Evolutionary conservation across 2,329 filamentous ascomycete genomes (phyloP).

Genomic region (Nemania serpens): DNA sequence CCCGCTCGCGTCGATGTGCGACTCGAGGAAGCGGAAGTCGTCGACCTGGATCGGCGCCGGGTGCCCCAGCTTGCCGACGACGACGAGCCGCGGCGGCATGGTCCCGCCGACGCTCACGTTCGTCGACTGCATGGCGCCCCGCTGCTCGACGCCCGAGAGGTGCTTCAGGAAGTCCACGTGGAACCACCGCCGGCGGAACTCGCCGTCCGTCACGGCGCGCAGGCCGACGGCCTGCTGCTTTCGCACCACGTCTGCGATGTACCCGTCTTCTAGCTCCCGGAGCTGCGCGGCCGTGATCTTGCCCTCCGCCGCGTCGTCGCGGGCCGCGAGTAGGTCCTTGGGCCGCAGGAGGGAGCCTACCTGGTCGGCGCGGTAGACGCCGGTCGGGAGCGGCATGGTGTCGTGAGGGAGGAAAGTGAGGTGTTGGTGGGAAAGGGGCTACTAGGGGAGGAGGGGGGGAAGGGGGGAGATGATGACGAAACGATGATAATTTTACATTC

Average conservation of each 20-base stretch:
- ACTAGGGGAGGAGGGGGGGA: too few species aligned
- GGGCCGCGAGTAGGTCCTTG: slow-evolving; percentile 53
- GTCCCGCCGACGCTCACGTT: slow-evolving; percentile 53
- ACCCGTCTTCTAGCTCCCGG: slow-evolving; percentile 55
- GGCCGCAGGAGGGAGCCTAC: slow-evolving; percentile 61
- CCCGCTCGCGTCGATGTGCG: slow-evolving; percentile 50
- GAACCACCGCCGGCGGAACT: slow-evolving; percentile 62
- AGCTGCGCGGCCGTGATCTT: slow-evolving; percentile 50
- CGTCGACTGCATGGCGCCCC: slow-evolving; percentile 50
- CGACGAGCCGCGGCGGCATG: slow-evolving; percentile 57
- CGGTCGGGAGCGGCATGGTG: slow-evolving; percentile 47
- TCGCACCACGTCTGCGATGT: slow-evolving; percentile 53
- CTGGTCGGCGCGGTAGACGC: slow-evolving; percentile 58
- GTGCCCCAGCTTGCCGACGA: slow-evolving; percentile 59
- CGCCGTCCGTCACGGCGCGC: slow-evolving; percentile 58
- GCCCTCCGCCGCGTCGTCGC: slow-evolving; percentile 51
- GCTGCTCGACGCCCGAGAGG: slow-evolving; percentile 57
- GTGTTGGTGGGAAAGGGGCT: not conserved
- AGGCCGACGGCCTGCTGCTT: slow-evolving; percentile 55
- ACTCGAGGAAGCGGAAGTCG: slow-evolving; percentile 59
- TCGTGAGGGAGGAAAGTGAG: not conserved
- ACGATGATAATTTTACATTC: not conserved
- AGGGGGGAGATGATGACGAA: not conserved
- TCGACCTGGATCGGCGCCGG: slow-evolving; percentile 59
- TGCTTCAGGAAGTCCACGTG: slow-evolving; percentile 63